phyloP scores from a whole-genome alignment of 805 yeast genomes.

The Brettanomyces sp. region DNA sequence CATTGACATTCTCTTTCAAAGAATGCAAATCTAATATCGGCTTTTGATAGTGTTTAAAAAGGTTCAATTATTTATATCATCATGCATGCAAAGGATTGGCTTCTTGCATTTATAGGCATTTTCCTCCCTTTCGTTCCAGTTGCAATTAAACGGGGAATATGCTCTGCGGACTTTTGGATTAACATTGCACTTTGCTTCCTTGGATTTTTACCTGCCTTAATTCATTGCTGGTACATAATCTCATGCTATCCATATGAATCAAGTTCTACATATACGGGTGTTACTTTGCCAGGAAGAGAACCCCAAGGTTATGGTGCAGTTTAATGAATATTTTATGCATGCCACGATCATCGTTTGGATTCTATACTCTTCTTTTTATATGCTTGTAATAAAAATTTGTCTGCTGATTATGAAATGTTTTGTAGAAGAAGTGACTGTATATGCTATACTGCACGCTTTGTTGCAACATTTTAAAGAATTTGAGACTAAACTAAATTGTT shows the following conservation, averaged over 20 bases:
- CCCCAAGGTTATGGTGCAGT: slow-evolving; percentile 25
- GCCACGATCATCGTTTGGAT: no score
- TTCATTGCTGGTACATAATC: slow-evolving; percentile 73
- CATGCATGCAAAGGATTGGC: slow-evolving; percentile 38
- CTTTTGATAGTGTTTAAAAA: no score
- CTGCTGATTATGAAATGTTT: no score
- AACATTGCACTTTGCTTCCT: slow-evolving; percentile 60
- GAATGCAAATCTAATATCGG: no score
- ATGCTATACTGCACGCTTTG: no score
- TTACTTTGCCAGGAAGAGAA: slow-evolving; percentile 29
- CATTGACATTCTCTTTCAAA: no score
- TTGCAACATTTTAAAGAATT: no score
- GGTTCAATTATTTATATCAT: no score
- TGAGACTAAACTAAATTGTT: background rate
- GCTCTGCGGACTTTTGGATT: slow-evolving; percentile 50
- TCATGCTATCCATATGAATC: slow-evolving; percentile 53
- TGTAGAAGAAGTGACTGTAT: no score
- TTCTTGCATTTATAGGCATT: slow-evolving; percentile 56
- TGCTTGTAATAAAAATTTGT: no score
- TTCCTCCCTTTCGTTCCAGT: slow-evolving; percentile 70
- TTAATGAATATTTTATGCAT: background rate
- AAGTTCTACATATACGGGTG: slow-evolving; percentile 19
- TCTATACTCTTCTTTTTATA: no score
- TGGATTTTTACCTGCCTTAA: slow-evolving; percentile 69
- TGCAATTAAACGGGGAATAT: slow-evolving; percentile 53